Conservation (phyloP, 2,329 filamentous ascomycete species). For the Trichophyton verrucosum region DNA sequence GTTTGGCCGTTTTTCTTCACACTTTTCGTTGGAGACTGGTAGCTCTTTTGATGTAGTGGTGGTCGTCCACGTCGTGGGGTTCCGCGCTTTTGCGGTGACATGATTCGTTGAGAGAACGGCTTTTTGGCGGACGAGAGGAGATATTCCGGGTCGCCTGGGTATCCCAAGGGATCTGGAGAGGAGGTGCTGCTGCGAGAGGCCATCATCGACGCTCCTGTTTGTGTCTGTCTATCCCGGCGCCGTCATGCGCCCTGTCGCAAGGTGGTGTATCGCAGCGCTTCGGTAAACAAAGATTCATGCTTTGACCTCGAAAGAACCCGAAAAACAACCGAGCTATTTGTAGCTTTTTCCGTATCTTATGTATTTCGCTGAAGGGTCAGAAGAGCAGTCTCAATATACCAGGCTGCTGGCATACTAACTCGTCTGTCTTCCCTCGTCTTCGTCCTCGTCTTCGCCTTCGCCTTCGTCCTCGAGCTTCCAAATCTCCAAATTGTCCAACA, state of each 20-base stretch:
- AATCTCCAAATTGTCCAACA: background rate
- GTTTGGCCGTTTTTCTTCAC: constrained; percentile 26
- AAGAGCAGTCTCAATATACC: background rate
- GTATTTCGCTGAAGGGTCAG: background rate
- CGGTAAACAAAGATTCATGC: background rate
- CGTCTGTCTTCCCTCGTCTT: background rate
- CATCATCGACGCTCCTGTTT: constrained; percentile 14
- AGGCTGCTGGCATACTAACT: background rate
- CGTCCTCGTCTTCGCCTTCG: background rate
- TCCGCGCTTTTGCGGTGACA: constrained; percentile 26
- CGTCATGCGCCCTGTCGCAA: constrained; percentile 2
- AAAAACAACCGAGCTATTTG: background rate
- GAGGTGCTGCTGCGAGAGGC: constrained; percentile 28
- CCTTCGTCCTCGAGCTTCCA: background rate
- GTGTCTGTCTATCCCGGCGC: background rate
- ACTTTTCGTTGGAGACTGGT: constrained; percentile 6
- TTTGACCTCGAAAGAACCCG: background rate
- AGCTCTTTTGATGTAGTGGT: constrained; percentile 1
- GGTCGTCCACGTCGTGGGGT: constrained; percentile 24
- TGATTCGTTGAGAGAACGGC: constrained; percentile 27
- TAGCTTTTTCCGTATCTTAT: background rate
- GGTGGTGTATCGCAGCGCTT: background rate
- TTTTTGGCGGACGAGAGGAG: constrained; percentile 32
- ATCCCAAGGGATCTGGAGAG: constrained; percentile 33
- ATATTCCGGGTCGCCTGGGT: constrained; percentile 32